Percentiles rank a stretch among this genome's conserved stretches.
Evolutionary conservation across 345 rosid genomes (phyloP).

Genomic region (Melaleuca quinquenervia): DNA sequence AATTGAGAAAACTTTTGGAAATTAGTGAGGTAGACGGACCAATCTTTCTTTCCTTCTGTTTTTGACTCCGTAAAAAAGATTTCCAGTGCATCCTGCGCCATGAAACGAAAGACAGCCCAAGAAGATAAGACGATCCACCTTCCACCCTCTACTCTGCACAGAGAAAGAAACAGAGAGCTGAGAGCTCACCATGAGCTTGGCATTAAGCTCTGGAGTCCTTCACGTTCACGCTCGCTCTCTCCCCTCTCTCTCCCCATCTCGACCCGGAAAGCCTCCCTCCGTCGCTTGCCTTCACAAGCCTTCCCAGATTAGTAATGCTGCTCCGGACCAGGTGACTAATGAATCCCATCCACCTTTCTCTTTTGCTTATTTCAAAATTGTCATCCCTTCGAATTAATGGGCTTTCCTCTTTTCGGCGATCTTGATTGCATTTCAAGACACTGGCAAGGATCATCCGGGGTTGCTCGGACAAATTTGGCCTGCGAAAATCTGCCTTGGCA

Average conservation of each 20-base stretch:
- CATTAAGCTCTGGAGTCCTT: background rate
- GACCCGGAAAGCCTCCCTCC: background rate
- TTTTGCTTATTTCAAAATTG: background rate
- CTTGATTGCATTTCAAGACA: background rate
- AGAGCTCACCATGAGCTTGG: background rate
- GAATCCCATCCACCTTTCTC: background rate
- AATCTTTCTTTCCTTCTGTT: background rate
- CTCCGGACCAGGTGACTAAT: background rate
- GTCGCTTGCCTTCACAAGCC: background rate
- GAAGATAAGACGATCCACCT: background rate
- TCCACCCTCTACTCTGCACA: background rate
- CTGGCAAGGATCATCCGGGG: background rate
- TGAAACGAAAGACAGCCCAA: background rate
- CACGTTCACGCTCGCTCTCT: background rate
- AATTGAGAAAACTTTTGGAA: background rate
- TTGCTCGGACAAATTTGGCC: conserved; percentile 1
- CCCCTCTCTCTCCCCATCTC: background rate
- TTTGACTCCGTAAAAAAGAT: background rate
- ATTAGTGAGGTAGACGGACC: background rate
- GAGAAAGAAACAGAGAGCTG: background rate
- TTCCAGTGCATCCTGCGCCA: background rate
- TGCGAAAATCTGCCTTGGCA: conserved; percentile 32
- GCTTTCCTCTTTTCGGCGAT: background rate
- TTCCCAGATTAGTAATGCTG: background rate
- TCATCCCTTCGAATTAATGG: background rate